Percentiles rank a stretch among this genome's conserved stretches.
Conservation (phyloP, 257 asterid genomes). For the Cruciata laevipes region DNA sequence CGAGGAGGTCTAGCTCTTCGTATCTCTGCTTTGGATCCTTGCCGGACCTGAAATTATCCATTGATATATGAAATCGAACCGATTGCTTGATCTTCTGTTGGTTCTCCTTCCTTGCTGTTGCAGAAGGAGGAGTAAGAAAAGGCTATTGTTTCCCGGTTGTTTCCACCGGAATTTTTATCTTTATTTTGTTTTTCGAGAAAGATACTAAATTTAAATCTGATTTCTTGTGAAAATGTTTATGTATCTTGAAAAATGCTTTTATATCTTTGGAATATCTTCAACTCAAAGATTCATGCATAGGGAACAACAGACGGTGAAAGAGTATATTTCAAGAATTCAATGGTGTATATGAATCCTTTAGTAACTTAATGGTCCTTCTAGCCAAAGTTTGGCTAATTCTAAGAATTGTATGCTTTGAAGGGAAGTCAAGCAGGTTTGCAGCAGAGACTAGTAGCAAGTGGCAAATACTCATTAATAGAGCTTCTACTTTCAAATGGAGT, state of each 20-base stretch:
- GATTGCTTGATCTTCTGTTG: not conserved
- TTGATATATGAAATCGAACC: not conserved
- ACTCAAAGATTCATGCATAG: too few species aligned
- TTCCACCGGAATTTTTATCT: not conserved
- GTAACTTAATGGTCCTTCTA: too few species aligned
- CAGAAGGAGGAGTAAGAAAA: not conserved
- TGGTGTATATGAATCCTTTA: too few species aligned
- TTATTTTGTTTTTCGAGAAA: not conserved
- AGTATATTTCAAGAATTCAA: too few species aligned
- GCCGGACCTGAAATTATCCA: constrained; percentile 8
- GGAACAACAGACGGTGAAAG: too few species aligned
- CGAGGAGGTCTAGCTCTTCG: constrained; percentile 37
- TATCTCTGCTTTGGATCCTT: constrained; percentile 37
- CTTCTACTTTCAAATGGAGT: not conserved
- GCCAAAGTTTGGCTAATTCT: constrained; percentile 11
- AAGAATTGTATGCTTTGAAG: constrained; percentile 33
- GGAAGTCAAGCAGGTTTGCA: constrained; percentile 90
- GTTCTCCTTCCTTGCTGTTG: not conserved
- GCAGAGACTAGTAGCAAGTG: too few species aligned
- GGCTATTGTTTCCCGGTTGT: not conserved
- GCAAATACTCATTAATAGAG: not conserved
- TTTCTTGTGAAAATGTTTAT: too few species aligned
- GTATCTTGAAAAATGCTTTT: too few species aligned
- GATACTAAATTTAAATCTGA: not conserved
- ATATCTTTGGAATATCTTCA: too few species aligned